A percentile compares a stretch with the other conserved stretches of the same genome.
phyloP scores from a whole-genome alignment of 140 eudicot genomes.

The Oenanthe javanica region DNA sequence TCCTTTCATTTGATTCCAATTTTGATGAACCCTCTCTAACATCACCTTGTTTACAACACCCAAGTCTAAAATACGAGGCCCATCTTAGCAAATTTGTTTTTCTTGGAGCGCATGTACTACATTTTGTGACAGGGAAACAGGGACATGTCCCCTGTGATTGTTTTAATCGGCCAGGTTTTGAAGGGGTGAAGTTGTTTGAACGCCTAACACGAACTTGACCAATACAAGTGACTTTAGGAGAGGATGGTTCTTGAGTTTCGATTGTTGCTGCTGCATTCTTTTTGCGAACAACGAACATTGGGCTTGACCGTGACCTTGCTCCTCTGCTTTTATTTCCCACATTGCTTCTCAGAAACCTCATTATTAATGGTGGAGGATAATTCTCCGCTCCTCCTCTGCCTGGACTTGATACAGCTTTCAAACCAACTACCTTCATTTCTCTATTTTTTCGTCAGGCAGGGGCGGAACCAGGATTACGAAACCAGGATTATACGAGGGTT shows the following conservation, averaged over 20 bases:
- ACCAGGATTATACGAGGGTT: background rate
- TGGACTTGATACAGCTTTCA: slow-evolving; percentile 71
- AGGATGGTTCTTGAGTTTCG: slow-evolving; percentile 74
- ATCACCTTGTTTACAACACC: slow-evolving; percentile 30
- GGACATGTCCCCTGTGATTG: slow-evolving; percentile 9
- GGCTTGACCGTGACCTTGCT: slow-evolving; percentile 57
- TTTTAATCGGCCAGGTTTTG: background rate
- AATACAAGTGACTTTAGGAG: slow-evolving; percentile 96
- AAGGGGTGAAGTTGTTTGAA: background rate
- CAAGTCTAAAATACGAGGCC: slow-evolving; percentile 34
- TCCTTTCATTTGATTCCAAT: slow-evolving; percentile 11
- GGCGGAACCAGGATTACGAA: background rate
- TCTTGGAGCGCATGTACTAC: slow-evolving; percentile 3
- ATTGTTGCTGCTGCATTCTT: slow-evolving; percentile 23
- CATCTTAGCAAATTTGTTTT: slow-evolving; percentile 33
- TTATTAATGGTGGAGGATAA: slow-evolving; percentile 71
- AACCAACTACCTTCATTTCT: slow-evolving; percentile 31
- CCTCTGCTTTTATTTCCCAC: slow-evolving; percentile 60
- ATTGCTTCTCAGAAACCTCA: slow-evolving; percentile 71
- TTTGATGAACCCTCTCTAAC: slow-evolving; percentile 20
- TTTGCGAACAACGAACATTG: slow-evolving; percentile 46
- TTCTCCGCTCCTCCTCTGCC: slow-evolving; percentile 49
- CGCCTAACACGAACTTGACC: slow-evolving; percentile 73
- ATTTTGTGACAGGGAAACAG: slow-evolving; percentile 19
- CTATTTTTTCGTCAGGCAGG: too few species aligned